These are phyloP conservation scores for Linnemannia elongata DNA, from an alignment of 192 early-diverging fungal species.

Conservation along the genomic window DNA sequence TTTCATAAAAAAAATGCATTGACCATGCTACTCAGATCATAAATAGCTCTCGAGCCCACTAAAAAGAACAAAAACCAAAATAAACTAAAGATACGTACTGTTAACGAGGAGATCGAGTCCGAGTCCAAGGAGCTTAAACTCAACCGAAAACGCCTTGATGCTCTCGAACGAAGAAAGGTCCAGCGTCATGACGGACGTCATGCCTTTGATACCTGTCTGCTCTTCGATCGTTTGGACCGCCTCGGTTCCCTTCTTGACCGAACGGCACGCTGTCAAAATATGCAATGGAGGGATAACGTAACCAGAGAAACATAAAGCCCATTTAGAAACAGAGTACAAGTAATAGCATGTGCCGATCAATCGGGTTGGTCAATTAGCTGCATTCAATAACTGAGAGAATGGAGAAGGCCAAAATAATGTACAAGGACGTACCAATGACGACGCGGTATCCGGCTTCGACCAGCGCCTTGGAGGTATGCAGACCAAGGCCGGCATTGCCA, in stretches of 20 bases:
- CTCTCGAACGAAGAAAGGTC: constrained; percentile 18
- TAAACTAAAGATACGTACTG: constrained; percentile 6
- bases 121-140: neutral
- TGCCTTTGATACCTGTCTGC: neutral
- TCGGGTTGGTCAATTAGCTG: neutral
- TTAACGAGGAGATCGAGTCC: constrained; percentile 18
- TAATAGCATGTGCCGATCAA: neutral
- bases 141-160: neutral
- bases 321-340: too few relatives aligned
- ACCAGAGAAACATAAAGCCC: neutral
- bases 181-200: neutral
- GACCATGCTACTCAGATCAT: neutral
- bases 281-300: neutral
- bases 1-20: constrained; percentile 1
- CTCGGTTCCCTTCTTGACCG: constrained; percentile 9
- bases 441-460: constrained; percentile 16
- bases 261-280: neutral
- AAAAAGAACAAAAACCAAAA: neutral
- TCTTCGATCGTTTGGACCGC: constrained; percentile 2
- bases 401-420: neutral
- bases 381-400: neutral
- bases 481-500: constrained; percentile 16
- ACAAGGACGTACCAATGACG: neutral
- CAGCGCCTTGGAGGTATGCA: constrained; percentile 11
- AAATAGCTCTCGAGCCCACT: neutral